Evolutionary conservation across 2,329 filamentous ascomycete genomes (phyloP), one percentile per base, ranked within the genome.

Genomic region (Clarireedia sp.): DNA sequence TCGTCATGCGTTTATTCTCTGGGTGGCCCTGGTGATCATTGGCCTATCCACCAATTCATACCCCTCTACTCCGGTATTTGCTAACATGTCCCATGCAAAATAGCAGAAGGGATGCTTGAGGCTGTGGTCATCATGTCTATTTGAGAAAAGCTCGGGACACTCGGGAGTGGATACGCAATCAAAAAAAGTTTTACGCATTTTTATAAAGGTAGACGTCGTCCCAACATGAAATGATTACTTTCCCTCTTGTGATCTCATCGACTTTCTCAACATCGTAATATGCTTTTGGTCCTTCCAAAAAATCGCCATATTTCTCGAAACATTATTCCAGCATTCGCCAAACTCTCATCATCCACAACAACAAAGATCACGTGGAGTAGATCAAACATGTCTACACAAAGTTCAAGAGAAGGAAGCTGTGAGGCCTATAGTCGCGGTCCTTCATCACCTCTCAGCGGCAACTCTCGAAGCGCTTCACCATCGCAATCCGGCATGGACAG

Each of bases 341-440:
- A 45, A 17, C 40, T 51, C 40, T 37, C 38, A 19, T 41, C 19
- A 0, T 21, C 48, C 48, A 49, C 47, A 10, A 16, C 37, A 38
- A 40, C 29, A 51, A 51, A 51, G 19, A 54, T 49, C 52, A 50
- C 37, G 24, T 44, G 37, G 45, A 9, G 17, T 41, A 26, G 24
- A 50, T 48, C 51, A 43, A 41, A 36, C 36, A 53, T 56, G 51
- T 36, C 49, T 5, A 40, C 33, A 38, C 44, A 47, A 43, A 48
- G 40, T 45, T 55, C 51, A 41, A 51, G 55, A 38, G 51, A 48
- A 43, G 38, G 51, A 40, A 55, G 55, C 38, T 55, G 40, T 38
- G 55, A 55, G 10, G 56, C 51, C 16, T 52, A 59, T 26, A 56
- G 51, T 29, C 56, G 57, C 2, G 50, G 60, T 12, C 43, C 51